Base-by-base conservation (phyloP, 1,139 yeast species). In the Nakaseomyces bracarensis region DNA sequence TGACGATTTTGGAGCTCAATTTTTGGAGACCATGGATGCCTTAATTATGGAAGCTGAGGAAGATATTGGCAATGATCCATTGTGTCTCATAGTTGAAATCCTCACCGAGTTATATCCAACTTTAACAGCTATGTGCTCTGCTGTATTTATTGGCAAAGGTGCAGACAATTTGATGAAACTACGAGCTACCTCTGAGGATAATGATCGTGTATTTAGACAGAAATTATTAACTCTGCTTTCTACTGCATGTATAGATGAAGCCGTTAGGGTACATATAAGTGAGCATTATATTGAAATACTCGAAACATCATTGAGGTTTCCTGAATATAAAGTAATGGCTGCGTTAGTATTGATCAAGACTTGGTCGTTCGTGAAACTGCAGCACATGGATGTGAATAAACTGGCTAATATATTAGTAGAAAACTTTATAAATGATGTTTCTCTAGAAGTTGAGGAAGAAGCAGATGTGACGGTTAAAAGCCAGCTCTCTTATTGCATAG, bases 191-290 rank as follows among this genome's bases (percentile, higher is more conserved):
- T 40, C 15, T 37, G 30, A 33, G 9, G 36, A 45, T 10, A 41
- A 45, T 6, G 56, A 53, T 33, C 37, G 43, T n/a, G 41, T 40
- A 2, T 52, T 57, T 20, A 42, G 49, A 1, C 48, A 40, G 19
- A 41, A 42, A 10, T 39, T 53, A n/a, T 40, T 60, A 11, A 42
- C 39, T 11, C 39, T 59, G 25, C 40, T 60, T 19, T 52, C 60
- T 3, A 49, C 50, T 10, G 61, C 60, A 6, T 60, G 65, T 37
- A 51, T 58, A 37, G 64, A 60, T 44, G 62, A 58, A 38, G 49
- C 49, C 13, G 54, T 56, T 3, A 52, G 64, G 45, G 43, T 39
- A 10, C 49, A 52, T 40, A 53, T 60, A 27, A 46, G 60, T 3
- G 61, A 58, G 28, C 46, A 56, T 35, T 59, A 57, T 42, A 39